A percentile compares a stretch with the other conserved stretches of the same genome.
Evolutionary conservation across 352 stramenopile genomes (phyloP).

Genomic region (Globisporangium spiculum): DNA sequence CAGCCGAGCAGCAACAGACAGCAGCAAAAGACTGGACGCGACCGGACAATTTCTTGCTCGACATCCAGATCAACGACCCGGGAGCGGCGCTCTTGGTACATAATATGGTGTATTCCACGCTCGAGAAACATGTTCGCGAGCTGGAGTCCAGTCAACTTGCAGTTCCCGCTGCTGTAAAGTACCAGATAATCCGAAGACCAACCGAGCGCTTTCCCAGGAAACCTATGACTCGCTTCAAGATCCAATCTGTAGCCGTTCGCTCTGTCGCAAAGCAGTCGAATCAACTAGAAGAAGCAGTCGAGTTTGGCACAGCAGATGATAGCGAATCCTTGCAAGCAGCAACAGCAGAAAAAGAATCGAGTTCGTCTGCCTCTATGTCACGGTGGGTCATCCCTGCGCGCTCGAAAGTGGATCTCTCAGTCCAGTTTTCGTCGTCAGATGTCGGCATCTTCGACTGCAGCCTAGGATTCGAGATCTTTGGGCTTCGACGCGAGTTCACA

Average conservation of each 20-base stretch:
- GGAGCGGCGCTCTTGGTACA: constrained; percentile 57
- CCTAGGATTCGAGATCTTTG: constrained; percentile 91
- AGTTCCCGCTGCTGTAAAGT: constrained; percentile 60
- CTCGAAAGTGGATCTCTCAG: constrained; percentile 51
- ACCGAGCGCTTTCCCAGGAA: constrained; percentile 60
- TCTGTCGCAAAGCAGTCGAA: constrained; percentile 9
- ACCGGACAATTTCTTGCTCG: constrained; percentile 50
- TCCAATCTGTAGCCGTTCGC: constrained; percentile 23
- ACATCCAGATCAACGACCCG: constrained; percentile 47
- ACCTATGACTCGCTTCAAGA: constrained; percentile 53
- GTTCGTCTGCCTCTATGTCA: not conserved
- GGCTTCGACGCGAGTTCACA: constrained; percentile 75
- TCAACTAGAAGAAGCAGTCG: not conserved
- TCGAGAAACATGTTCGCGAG: constrained; percentile 71
- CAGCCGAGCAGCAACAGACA: not conserved
- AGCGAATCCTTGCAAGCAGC: not conserved
- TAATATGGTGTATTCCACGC: constrained; percentile 35
- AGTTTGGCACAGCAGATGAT: not conserved
- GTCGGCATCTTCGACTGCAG: constrained; percentile 80
- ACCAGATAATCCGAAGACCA: constrained; percentile 77
- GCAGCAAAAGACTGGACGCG: constrained; percentile 26
- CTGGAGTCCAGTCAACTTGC: constrained; percentile 56
- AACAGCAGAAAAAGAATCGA: constrained; percentile 16
- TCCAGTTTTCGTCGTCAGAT: constrained; percentile 80
- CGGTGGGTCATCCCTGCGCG: constrained; percentile 83